A percentile compares a stretch with the other conserved stretches of the same genome.
These are phyloP conservation scores for Vanderwaltozyma yarrowii DNA, from an alignment of 805 yeast species.

Conservation along the genomic window DNA sequence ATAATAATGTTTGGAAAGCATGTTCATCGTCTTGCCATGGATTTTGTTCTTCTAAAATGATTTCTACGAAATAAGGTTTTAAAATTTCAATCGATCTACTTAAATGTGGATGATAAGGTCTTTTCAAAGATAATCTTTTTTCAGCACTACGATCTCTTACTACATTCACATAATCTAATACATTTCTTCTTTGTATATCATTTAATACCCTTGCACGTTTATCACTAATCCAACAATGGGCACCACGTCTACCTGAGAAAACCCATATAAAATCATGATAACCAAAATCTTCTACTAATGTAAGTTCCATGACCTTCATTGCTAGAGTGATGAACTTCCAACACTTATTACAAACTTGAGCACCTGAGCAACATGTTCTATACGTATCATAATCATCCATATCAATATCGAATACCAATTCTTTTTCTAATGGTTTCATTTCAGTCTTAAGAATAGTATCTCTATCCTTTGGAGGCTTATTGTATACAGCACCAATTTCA, in stretches of 20 bases:
- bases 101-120: constrained; percentile 87
- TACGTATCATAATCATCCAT: constrained; percentile 91
- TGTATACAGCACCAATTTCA: constrained; percentile 89
- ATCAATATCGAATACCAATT: constrained; percentile 93
- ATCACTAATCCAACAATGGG: constrained; percentile 97
- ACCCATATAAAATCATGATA: constrained; percentile 85
- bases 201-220: constrained; percentile 62
- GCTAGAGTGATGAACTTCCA: constrained; percentile 91
- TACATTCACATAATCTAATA: constrained; percentile 78
- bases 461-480: constrained; percentile 78
- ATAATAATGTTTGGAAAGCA: constrained; percentile 45
- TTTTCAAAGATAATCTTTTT: constrained; percentile 43
- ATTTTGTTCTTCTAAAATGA: constrained; percentile 72
- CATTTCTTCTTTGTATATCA: constrained; percentile 64
- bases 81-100: constrained; percentile 63
- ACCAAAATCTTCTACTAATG: constrained; percentile 82
- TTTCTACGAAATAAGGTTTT: constrained; percentile 49
- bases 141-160: constrained; percentile 41
- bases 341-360: constrained; percentile 77
- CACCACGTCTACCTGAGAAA: constrained; percentile 97
- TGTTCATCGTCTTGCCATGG: constrained; percentile 62
- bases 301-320: constrained; percentile 57
- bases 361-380: constrained; percentile 86
- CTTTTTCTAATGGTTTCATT: constrained; percentile 75
- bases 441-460: constrained; percentile 65